Evolutionary conservation across 495 filamentous ascomycete species (phyloP).

Genomic region (Hypomontagnella submonticulosa): DNA sequence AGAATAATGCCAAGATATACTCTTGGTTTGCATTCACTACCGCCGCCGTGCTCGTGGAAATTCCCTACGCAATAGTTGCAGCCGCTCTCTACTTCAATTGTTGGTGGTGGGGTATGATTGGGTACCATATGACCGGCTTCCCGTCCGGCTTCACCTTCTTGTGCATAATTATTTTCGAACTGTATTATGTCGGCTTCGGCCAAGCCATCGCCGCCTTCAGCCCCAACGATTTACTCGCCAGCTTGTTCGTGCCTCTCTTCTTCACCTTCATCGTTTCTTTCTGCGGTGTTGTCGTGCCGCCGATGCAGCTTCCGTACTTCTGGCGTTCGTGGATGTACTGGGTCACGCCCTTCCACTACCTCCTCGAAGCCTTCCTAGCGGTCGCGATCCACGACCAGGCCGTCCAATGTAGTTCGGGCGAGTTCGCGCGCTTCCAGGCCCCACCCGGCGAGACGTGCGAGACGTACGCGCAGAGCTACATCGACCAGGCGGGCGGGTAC

Average conservation of each 20-base stretch:
- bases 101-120: conserved; percentile 70
- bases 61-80: conserved; percentile 69
- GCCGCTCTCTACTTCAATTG: conserved; percentile 64
- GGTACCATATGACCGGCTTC: conserved; percentile 57
- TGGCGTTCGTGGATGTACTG: conserved; percentile 75
- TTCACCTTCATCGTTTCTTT: conserved; percentile 73
- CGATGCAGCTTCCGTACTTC: conserved; percentile 64
- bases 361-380: conserved; percentile 67
- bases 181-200: conserved; percentile 78
- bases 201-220: conserved; percentile 80
- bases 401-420: conserved; percentile 64
- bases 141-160: conserved; percentile 63
- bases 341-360: conserved; percentile 71
- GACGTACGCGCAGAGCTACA: conserved; percentile 60
- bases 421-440: conserved; percentile 67
- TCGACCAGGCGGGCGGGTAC: conserved; percentile 61
- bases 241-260: conserved; percentile 72
- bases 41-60: conserved; percentile 65
- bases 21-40: conserved; percentile 70
- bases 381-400: conserved; percentile 65
- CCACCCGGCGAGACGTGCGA: conserved; percentile 64
- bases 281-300: conserved; percentile 71
- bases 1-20: conserved; percentile 79
- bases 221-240: conserved; percentile 78
- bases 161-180: conserved; percentile 72